Evolutionary conservation across 345 rosid genomes (phyloP).

Genomic region (Hevea brasiliensis): DNA sequence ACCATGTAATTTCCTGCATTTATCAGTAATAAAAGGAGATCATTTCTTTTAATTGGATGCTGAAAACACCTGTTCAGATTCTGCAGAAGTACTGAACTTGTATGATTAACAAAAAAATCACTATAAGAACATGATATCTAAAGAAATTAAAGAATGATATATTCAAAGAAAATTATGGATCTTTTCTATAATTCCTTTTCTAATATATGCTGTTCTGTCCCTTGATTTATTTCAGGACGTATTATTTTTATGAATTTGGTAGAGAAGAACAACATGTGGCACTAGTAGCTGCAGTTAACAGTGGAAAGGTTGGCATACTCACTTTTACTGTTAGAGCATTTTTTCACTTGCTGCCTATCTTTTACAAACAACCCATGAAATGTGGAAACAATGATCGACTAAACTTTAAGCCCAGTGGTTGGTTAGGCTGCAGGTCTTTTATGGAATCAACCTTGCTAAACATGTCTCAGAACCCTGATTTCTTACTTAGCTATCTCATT

Average conservation of each 20-base stretch:
- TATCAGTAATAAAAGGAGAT: neutral
- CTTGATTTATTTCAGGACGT: conserved; percentile 56
- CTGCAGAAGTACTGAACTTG: neutral
- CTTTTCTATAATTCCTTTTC: neutral
- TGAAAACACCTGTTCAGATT: neutral
- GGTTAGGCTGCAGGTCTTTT: neutral
- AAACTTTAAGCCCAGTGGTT: neutral
- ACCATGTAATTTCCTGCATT: neutral
- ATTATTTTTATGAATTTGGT: conserved; percentile 88
- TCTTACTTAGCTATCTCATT: neutral
- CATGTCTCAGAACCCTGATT: neutral
- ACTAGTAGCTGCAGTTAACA: conserved; percentile 64
- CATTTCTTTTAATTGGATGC: neutral
- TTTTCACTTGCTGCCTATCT: neutral
- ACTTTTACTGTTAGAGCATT: neutral
- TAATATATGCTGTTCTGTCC: conserved; percentile 13
- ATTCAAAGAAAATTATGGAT: neutral
- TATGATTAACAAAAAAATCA: neutral
- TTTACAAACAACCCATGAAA: neutral
- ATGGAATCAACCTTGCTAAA: neutral
- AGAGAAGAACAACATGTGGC: conserved; percentile 71
- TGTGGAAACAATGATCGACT: neutral
- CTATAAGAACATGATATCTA: neutral
- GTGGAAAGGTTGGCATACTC: conserved; percentile 68
- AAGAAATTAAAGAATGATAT: neutral